Evolutionary conservation across 768 basidiomycete genomes (phyloP).

Genomic region (Mycena amicta): DNA sequence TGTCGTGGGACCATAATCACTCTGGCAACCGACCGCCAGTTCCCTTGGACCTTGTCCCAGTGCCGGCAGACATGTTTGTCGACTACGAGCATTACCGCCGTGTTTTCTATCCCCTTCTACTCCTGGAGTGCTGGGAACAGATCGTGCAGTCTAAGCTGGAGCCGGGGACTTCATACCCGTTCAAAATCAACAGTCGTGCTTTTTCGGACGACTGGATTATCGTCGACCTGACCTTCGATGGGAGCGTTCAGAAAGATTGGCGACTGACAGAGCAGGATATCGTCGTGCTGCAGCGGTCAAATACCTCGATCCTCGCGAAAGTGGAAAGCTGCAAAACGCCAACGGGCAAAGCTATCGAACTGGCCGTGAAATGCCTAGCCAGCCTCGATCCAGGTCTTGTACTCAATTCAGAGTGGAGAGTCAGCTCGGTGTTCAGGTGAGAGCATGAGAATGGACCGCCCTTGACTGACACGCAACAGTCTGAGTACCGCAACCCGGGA

Average conservation of each 20-base stretch:
- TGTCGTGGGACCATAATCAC: constrained; percentile 88
- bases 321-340: constrained; percentile 33
- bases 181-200: constrained; percentile 67
- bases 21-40: constrained; percentile 63
- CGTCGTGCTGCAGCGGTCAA: constrained; percentile 70
- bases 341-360: constrained; percentile 15
- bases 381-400: constrained; percentile 59
- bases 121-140: constrained; percentile 92
- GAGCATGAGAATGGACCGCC: constrained; percentile 19
- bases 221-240: constrained; percentile 65
- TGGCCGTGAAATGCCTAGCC: constrained; percentile 14
- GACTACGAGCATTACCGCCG: constrained; percentile 68
- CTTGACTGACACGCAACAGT: constrained; percentile 43
- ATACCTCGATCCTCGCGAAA: constrained; percentile 71
- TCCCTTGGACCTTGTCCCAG: constrained; percentile 37
- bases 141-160: constrained; percentile 78
- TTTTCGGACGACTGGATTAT: constrained; percentile 85
- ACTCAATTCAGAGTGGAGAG: constrained; percentile 66
- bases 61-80: constrained; percentile 67
- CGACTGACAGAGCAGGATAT: constrained; percentile 81
- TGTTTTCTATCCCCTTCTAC: constrained; percentile 82
- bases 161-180: constrained; percentile 50
- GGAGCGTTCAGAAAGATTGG: constrained; percentile 68
- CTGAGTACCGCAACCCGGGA: constrained; percentile 91
- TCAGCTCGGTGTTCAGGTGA: constrained; percentile 85